Conservation (phyloP, 768 basidiomycete genomes). For the Mycena haematopus region DNA sequence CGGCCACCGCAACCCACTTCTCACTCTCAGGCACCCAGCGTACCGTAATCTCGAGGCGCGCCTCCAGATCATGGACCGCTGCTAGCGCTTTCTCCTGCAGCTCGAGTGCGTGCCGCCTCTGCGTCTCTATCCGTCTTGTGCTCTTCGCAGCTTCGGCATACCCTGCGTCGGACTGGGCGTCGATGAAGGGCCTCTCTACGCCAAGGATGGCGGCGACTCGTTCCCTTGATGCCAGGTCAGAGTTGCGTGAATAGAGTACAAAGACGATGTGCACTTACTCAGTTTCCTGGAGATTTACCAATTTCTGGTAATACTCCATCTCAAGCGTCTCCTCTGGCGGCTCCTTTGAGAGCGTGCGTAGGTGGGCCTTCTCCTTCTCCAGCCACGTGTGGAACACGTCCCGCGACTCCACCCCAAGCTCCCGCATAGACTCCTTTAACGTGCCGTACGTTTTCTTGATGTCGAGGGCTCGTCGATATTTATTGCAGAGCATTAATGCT, state of each 20-base stretch:
- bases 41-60: too few species aligned
- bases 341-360: too few species aligned
- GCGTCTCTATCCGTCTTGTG: neutral
- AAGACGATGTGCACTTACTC: neutral
- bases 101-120: neutral
- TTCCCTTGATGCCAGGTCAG: too few species aligned
- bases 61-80: too few species aligned
- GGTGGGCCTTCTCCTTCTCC: too few species aligned
- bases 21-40: neutral
- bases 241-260: too few species aligned
- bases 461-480: neutral
- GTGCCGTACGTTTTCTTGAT: neutral
- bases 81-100: neutral
- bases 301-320: constrained; percentile 8
- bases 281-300: neutral
- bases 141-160: neutral
- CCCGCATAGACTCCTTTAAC: neutral
- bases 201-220: neutral
- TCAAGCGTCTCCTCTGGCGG: neutral
- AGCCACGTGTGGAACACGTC: neutral
- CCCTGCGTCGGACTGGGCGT: too few species aligned
- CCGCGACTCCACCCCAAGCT: neutral
- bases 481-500: neutral
- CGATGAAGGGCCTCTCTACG: too few species aligned
- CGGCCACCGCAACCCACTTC: neutral